phyloP scores from a whole-genome alignment of 306 rosid species.

The Cucumis hystrix region DNA sequence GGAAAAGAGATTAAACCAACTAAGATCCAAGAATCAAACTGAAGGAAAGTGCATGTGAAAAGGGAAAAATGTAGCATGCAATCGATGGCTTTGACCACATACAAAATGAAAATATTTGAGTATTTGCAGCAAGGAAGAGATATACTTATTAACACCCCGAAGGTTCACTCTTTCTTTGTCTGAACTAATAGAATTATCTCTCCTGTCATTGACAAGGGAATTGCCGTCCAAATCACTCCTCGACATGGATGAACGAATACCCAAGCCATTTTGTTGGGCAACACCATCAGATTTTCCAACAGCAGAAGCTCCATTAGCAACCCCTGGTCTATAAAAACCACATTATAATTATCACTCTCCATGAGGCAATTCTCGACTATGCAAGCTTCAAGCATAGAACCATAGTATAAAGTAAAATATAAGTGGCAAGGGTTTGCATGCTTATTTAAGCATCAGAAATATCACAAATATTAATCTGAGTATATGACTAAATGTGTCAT shows the following conservation, averaged over 20 bases:
- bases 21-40: conserved; percentile 4
- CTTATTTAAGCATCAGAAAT: not conserved
- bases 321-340: conserved; percentile 49
- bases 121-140: conserved; percentile 2
- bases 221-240: conserved; percentile 62
- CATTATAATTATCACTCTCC: conserved; percentile 12
- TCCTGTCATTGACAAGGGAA: conserved; percentile 58
- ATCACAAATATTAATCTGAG: not conserved
- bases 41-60: not conserved
- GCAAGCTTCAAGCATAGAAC: not conserved
- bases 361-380: not conserved
- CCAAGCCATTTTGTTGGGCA: conserved; percentile 67
- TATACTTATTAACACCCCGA: conserved; percentile 81
- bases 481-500: not conserved
- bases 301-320: conserved; percentile 60
- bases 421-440: not conserved
- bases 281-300: conserved; percentile 67
- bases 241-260: conserved; percentile 64
- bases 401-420: conserved; percentile 5
- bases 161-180: conserved; percentile 78
- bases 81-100: not conserved
- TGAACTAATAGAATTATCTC: conserved; percentile 60
- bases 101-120: not conserved
- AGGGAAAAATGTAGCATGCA: not conserved
- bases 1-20: not conserved